Evolutionary conservation across 1,284 basidiomycete species (phyloP), one percentile per base, ranked within the genome.

Genomic region (Nidula niveotomentosa): DNA sequence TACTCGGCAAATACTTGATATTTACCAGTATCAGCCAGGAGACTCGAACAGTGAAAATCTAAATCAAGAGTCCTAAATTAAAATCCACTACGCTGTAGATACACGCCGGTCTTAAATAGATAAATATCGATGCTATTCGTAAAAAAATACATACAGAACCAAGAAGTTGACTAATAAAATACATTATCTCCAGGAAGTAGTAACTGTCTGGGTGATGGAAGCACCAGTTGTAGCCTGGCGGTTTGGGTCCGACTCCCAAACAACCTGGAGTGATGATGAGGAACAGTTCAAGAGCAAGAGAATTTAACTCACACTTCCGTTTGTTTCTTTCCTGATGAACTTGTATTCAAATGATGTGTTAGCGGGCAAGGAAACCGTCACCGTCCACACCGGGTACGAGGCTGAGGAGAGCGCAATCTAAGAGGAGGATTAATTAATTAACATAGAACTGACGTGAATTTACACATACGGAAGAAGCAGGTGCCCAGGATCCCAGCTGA

Each of bases 171-270:
- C 39, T 41, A 17, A 41, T 41, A 41, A 41, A 41, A 17, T 41
- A 41, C 18, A 8, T 46, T 17, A 46, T 49, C 65, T 69, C 75
- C 75, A 77, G 1, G 69, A 67, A 0, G 69, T 64, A 2, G 62
- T 60, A 6, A 77, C 54, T 1, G 74, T 79, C 58, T 76, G 73
- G 2, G 76, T 65, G 1, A 76, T 79, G 0, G 74, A 75, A 1
- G 70, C 48, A 23, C 67, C 71, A 2, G 76, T 73, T 7, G 76
- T 81, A 8, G 68, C 73, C 48, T 73, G 71, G 35, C 82, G 73
- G 61, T 85, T 84, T 0, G 84, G 81, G 58, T 84, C 83, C 0
- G 80, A 80, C 62, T 85, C 83, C 83, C 83, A 71, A 39, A 60
- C 57, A n/a, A 74, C 62, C 73, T 73, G 53, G 36, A 35, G 55